phyloP scores from a whole-genome alignment of 148 eudicot genomes.

The Chenopodium album region DNA sequence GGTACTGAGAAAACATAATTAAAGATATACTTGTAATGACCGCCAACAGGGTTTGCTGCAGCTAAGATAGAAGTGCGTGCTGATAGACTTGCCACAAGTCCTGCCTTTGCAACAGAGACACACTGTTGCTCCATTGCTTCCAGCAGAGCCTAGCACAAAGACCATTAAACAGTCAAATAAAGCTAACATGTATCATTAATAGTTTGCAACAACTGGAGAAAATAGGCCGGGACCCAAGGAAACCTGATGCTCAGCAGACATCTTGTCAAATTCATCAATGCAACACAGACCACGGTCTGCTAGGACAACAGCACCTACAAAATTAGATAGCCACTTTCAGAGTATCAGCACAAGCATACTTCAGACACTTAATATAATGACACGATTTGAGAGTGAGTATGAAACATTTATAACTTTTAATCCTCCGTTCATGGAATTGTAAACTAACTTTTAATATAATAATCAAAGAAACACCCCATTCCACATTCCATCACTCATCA shows the following conservation, averaged over 20 bases:
- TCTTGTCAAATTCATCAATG: constrained; percentile 98
- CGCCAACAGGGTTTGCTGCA: constrained; percentile 98
- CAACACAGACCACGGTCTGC: constrained; percentile 97
- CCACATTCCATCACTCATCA: not conserved
- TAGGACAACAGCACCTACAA: constrained; percentile 93
- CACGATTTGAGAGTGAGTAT: not conserved
- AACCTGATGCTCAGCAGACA: constrained; percentile 99
- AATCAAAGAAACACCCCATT: not conserved
- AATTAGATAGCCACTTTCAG: constrained; percentile 8
- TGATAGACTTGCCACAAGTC: constrained; percentile 94
- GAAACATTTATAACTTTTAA: not conserved
- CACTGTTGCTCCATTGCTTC: constrained; percentile 99
- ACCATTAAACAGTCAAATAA: constrained; percentile 13
- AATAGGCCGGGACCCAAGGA: not conserved
- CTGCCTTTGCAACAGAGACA: constrained; percentile 98
- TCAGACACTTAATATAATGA: not conserved
- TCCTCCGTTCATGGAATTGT: not conserved
- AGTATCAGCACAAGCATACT: constrained; percentile 12
- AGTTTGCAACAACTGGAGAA: not conserved
- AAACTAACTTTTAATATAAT: not conserved
- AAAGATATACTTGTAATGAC: constrained; percentile 68
- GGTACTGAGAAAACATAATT: not conserved
- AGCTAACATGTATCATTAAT: not conserved
- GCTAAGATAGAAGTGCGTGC: constrained; percentile 97
- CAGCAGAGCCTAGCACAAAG: constrained; percentile 59